Evolutionary conservation across 164 flowering plant species (phyloP).

Genomic region (Chimonanthus salicifolius): DNA sequence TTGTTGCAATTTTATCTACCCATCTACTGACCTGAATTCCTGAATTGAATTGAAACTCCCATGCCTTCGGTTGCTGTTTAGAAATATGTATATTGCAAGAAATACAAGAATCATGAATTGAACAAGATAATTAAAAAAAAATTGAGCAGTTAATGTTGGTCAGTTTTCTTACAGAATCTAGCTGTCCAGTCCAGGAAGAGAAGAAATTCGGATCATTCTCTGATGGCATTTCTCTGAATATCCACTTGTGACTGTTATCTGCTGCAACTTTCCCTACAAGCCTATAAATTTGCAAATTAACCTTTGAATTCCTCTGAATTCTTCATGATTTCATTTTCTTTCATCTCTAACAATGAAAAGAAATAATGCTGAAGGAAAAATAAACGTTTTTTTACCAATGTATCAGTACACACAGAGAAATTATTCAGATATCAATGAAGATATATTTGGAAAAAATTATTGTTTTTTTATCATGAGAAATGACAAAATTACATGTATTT

Average conservation of each 20-base stretch:
- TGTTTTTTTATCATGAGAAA: no score
- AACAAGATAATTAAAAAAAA: not conserved
- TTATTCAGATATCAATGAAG: no score
- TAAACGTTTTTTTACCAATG: no score
- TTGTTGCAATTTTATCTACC: not conserved
- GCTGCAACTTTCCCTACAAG: slow-evolving; percentile 76
- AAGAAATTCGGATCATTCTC: slow-evolving; percentile 42
- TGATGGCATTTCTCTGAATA: slow-evolving; percentile 36
- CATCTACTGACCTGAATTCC: slow-evolving; percentile 61
- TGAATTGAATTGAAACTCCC: slow-evolving; percentile 70
- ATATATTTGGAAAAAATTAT: no score
- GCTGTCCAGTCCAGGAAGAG: slow-evolving; percentile 58
- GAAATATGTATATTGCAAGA: not conserved
- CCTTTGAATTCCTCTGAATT: not conserved
- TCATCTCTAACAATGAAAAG: not conserved
- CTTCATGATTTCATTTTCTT: not conserved
- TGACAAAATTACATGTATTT: no score
- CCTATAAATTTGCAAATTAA: slow-evolving; percentile 25
- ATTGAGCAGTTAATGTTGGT: not conserved
- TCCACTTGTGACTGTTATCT: slow-evolving; percentile 81
- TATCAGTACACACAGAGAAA: no score
- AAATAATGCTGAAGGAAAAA: not conserved
- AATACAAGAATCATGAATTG: not conserved
- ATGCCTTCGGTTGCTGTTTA: slow-evolving; percentile 73
- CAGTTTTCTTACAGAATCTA: slow-evolving; percentile 56